phyloP scores from a whole-genome alignment of 2,329 filamentous ascomycete species.

The Hypoxylon sp. region DNA sequence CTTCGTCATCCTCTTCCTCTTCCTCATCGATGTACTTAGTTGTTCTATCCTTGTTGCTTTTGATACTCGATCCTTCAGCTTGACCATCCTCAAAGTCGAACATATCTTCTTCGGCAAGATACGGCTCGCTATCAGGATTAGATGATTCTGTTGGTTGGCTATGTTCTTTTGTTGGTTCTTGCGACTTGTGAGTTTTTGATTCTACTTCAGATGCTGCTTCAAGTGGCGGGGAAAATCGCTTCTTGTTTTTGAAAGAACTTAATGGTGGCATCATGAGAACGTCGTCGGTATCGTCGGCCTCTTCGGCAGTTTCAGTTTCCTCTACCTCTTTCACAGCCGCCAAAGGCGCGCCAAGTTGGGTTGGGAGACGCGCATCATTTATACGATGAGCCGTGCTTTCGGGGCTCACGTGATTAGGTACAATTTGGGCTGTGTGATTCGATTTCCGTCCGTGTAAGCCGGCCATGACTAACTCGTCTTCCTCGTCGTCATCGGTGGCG shows the following conservation, averaged over 20 bases:
- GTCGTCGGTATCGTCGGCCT: conserved; percentile 44
- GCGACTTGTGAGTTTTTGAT: conserved; percentile 16
- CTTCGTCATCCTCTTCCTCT: conserved; percentile 51
- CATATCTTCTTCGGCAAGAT: conserved; percentile 58
- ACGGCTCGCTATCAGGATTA: conserved; percentile 16
- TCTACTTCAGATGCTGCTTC: conserved; percentile 25
- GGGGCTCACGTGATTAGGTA: conserved; percentile 26
- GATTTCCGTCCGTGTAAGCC: conserved; percentile 34
- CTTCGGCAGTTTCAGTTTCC: conserved; percentile 32
- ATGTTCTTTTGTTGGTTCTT: conserved; percentile 19
- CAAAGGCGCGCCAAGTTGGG: conserved; percentile 30
- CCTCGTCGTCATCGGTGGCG: conserved; percentile 52
- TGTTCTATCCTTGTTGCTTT: conserved; percentile 50
- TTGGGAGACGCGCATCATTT: conserved; percentile 42
- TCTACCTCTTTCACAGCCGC: conserved; percentile 33
- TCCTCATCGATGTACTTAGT: conserved; percentile 56
- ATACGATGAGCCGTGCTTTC: conserved; percentile 31
- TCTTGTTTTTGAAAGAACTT: conserved; percentile 51
- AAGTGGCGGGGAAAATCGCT: conserved; percentile 49
- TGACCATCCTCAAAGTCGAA: conserved; percentile 63
- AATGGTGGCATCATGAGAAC: conserved; percentile 51
- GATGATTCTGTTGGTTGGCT: conserved; percentile 32
- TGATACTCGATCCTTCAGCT: conserved; percentile 16
- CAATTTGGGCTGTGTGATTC: conserved; percentile 27
- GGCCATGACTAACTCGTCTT: conserved; percentile 53